Evolutionary conservation across 352 stramenopile species (phyloP), one percentile per base, ranked within the genome.

Genomic region (Globisporangium iwayamae): DNA sequence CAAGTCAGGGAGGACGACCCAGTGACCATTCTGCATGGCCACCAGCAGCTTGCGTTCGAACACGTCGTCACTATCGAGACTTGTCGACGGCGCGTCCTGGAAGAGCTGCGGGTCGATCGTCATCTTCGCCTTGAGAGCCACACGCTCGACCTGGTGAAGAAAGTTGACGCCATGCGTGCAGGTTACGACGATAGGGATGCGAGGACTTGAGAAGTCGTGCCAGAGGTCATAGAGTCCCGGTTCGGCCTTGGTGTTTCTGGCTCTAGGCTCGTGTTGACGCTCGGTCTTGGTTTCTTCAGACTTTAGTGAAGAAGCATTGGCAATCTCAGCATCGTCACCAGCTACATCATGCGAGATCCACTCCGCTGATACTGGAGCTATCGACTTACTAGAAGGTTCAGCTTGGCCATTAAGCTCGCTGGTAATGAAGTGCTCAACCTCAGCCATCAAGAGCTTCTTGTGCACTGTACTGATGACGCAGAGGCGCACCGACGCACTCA

Each of bases 1-100:
- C 0, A 83, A 22, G 25, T 82, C 71, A 6, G 73, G 63, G 3
- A 90, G 43, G 6, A 89, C 75, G 10, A 83, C 63, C 83, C 83
- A 91, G 20, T 81, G 70, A 0, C 83, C 83, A 34, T 78, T 86
- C 25, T 75, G 66, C 58, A 85, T 81, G 3, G 80, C 74, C 22
- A 32, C 10, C 5, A 75, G n/a, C 0, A 91, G 30, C 6, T 58
- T 48, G 16, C 46, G 65, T 28, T 79, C 78, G 41, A 91, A 85
- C 2, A 14, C 22, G 3, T 67, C 53, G 51, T 73, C 56, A 0
- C 64, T 10, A 32, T 34, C 43, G 16, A 56, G 10, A 30, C 25
- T 28, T 28, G 25, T 1, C 25, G 25, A 2, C 25, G 25, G 25
- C 25, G 58, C n/a, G 60, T 28, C 60, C 50, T 65, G 28, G 16